Percentiles rank a stretch among this genome's conserved stretches.
Evolutionary conservation across 2,329 filamentous ascomycete genomes (phyloP).

Genomic region (Cercospora nicotianae): DNA sequence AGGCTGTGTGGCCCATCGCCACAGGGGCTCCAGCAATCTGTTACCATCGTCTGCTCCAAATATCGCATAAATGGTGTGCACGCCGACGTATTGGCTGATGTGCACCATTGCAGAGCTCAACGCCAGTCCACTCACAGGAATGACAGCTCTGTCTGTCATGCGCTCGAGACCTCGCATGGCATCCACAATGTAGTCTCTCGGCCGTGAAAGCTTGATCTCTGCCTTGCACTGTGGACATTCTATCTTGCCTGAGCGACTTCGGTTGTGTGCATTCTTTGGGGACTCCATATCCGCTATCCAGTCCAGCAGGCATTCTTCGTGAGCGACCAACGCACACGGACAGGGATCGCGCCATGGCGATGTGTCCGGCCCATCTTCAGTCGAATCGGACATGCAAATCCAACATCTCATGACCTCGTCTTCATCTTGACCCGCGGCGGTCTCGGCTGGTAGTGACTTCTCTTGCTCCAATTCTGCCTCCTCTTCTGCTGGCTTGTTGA

Average conservation of each 20-base stretch:
- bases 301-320: slow-evolving; percentile 83
- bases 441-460: slow-evolving; percentile 14
- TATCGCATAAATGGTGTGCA: slow-evolving; percentile 63
- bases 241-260: slow-evolving; percentile 58
- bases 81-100: slow-evolving; percentile 50
- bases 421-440: slow-evolving; percentile 29
- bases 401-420: slow-evolving; percentile 59
- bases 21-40: slow-evolving; percentile 52
- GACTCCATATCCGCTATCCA: slow-evolving; percentile 91
- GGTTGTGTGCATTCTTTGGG: slow-evolving; percentile 52
- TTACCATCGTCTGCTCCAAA: slow-evolving; percentile 64
- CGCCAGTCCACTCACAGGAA: slow-evolving; percentile 63
- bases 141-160: slow-evolving; percentile 58
- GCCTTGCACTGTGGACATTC: slow-evolving; percentile 88
- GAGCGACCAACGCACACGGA: slow-evolving; percentile 84
- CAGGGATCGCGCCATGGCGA: slow-evolving; percentile 83
- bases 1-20: slow-evolving; percentile 25
- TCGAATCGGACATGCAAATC: slow-evolving; percentile 68
- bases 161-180: slow-evolving; percentile 61
- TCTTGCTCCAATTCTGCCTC: slow-evolving; percentile 17
- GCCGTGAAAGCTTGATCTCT: slow-evolving; percentile 72
- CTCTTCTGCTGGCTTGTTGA: slow-evolving; percentile 38
- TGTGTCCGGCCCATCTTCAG: slow-evolving; percentile 61
- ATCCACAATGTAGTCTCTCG: slow-evolving; percentile 70
- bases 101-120: slow-evolving; percentile 42